Evolutionary conservation across 2,329 filamentous ascomycete genomes (phyloP), one percentile per base, ranked within the genome.

Genomic region (Penicillium olsonii): DNA sequence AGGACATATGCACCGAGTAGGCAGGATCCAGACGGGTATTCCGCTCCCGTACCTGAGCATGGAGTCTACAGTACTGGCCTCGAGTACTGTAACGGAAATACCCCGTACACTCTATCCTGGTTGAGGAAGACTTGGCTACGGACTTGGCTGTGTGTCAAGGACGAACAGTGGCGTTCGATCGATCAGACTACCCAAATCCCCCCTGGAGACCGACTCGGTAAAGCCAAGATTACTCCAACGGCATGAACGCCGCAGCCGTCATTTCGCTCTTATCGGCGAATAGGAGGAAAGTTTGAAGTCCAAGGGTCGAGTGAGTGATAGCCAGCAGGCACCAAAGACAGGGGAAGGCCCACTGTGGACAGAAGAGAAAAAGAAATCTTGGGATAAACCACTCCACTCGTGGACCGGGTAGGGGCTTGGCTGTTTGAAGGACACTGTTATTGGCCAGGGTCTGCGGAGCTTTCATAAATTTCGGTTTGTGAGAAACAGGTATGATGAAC

Each of bases 161-260:
- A 11, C 34, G 17, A 31, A 5, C 17, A 37, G 48, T 47, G 48
- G 48, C 48, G 43, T 27, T 34, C 10, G 48, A 50, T 47, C 43
- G 37, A 47, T 50, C 48, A 45, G 34, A 45, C 44, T 29, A 27
- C 27, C 19, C 6, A 29, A 22, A n/a, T 29, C n/a, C 15, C 19
- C 26, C 20, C 18, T 34, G 15, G 15, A 18, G 10, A 18, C n/a
- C 1, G 4, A 35, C 17, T 24, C 11, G 7, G 17, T 3, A 24
- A n/a, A 42, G n/a, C 4, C 8, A 11, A 43, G 18, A n/a, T 19
- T n/a, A 47, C 17, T 26, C 12, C 9, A 42, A 27, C 12, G 19
- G 15, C 7, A 35, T 3, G 7, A 27, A 45, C 26, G 27, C 35
- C 35, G 41, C 41, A 49, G 20, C 41, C 20, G 20, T 24, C 3